Conservation (phyloP, 495 filamentous ascomycete species). For the Podospora conica region DNA sequence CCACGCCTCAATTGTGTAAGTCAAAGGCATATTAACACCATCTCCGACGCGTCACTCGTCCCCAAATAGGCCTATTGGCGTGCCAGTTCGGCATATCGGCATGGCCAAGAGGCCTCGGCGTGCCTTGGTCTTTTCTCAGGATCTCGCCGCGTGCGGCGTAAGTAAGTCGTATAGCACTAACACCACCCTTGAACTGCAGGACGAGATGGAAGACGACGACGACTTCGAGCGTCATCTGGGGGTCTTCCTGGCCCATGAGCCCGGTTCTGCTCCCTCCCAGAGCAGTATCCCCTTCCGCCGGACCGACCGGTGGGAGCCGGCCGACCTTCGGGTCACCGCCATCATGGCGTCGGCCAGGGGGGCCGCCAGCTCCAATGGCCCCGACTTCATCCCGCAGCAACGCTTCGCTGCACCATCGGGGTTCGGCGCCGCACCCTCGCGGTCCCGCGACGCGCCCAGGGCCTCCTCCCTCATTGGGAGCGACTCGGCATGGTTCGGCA, state of each 20-base stretch:
- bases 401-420: background rate
- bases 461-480: background rate
- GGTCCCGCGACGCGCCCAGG: background rate
- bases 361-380: background rate
- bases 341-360: background rate
- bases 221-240: background rate
- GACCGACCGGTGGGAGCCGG: background rate
- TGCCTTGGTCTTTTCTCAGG: too few species aligned
- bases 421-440: background rate
- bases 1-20: too few species aligned
- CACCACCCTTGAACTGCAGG: too few species aligned
- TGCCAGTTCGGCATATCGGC: too few species aligned
- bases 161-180: too few species aligned
- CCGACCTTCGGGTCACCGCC: background rate
- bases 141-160: too few species aligned
- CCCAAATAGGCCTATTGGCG: too few species aligned
- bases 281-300: background rate
- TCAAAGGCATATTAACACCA: too few species aligned
- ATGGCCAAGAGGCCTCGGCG: too few species aligned
- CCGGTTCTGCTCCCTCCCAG: background rate
- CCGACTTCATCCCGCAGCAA: background rate
- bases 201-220: background rate
- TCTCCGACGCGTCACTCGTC: too few species aligned
- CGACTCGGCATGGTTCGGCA: background rate
- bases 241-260: background rate